Base-by-base conservation (phyloP, 257 asterid species). In the Scutellaria galericulata region DNA sequence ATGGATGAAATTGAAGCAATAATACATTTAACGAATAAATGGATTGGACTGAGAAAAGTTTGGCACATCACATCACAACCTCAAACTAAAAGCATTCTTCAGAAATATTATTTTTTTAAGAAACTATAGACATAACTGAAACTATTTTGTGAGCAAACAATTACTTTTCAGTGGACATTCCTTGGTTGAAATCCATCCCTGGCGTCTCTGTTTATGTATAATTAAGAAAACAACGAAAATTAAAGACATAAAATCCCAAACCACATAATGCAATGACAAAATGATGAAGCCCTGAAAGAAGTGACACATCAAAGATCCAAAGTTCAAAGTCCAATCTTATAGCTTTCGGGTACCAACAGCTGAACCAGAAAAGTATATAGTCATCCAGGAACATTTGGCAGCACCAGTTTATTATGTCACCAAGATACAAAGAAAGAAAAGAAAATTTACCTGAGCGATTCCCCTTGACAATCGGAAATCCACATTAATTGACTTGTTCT, bases 401-500 rank as follows among this genome's bases (percentile, higher is more conserved):
- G 72, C 54, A 68, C 75, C 63, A 59, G 47, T 56, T 10, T 40
- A 42, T 52, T 39, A 22, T 62, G 14, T 64, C 41, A 62, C 27
- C 77, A 75, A 46, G 57, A 70, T 48, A 55, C 46, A 59, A 74
- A 64, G 14, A 63, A 75, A 65, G 58, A 13, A 74, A 47, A 53
- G 74, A 71, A 83, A 71, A 35, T 42, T 63, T 81, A 94, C 99
- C 97, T 92, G 96, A 46, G 97, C 93, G 65, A 94, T 91, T 80
- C 97, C 99, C 88, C 97, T 88, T 60, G 99, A 91, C 75, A 94
- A 83, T 83, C 99, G 89, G 78, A 94, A 89, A 81, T 94, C 99
- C 71, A 94, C 91, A 79, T 87, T 94, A 79, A 91, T 90, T 27
- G 99, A 91, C 75, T 86, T 91, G 84, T 87, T 88, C 86, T 89